phyloP scores from a whole-genome alignment of 2,329 filamentous ascomycete species.

The Ceratocystis ficicola region DNA sequence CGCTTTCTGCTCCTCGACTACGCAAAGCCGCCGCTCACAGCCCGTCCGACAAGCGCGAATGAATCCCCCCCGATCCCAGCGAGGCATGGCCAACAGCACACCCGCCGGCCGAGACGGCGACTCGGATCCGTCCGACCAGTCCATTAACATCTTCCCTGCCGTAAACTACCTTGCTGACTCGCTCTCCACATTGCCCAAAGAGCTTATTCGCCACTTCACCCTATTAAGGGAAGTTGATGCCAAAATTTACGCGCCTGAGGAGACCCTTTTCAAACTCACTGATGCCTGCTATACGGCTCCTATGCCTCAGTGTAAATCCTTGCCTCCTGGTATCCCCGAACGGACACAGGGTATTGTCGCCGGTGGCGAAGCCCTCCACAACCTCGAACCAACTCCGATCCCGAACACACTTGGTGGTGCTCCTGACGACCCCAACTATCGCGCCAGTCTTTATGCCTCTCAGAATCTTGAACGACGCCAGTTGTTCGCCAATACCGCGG shows the following conservation, averaged over 20 bases:
- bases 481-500: conserved; percentile 65
- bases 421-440: conserved; percentile 27
- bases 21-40: conserved; percentile 47
- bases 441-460: conserved; percentile 1
- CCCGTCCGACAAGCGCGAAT: conserved; percentile 53
- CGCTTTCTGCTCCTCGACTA: background rate
- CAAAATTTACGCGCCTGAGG: conserved; percentile 82
- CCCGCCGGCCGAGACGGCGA: conserved; percentile 36
- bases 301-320: conserved; percentile 17
- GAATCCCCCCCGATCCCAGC: conserved; percentile 42
- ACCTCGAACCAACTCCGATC: conserved; percentile 28
- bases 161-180: conserved; percentile 76
- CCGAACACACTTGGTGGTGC: conserved; percentile 32
- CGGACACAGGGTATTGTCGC: conserved; percentile 6
- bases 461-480: conserved; percentile 48
- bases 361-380: conserved; percentile 19
- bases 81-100: conserved; percentile 29
- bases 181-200: conserved; percentile 81
- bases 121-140: conserved; percentile 37
- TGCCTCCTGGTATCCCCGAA: conserved; percentile 9
- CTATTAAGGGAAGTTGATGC: conserved; percentile 95
- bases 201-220: conserved; percentile 91
- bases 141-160: conserved; percentile 55
- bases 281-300: conserved; percentile 45
- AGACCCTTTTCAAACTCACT: conserved; percentile 65